phyloP scores from a whole-genome alignment of 345 rosid species.

The Capsella bursapastoris region DNA sequence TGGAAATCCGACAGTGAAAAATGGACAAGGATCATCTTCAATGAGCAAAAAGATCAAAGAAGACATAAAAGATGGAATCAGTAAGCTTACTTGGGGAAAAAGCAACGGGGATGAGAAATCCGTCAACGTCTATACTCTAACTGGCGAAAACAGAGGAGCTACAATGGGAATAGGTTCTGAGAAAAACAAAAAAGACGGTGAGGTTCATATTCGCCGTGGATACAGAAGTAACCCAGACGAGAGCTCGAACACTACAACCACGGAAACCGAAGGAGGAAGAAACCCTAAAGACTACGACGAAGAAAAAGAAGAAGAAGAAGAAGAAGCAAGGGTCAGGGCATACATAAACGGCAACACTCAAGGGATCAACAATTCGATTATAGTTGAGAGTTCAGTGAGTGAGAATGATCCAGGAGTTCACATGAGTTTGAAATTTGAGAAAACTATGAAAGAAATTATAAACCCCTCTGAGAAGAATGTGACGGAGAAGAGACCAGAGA shows the following conservation, averaged over 20 bases:
- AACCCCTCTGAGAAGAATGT: constrained; percentile 29
- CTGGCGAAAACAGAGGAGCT: constrained; percentile 94
- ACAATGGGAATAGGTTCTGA: constrained; percentile 61
- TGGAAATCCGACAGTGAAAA: constrained; percentile 35
- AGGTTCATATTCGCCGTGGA: constrained; percentile 63
- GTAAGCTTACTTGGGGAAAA: constrained; percentile 53
- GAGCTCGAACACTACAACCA: constrained; percentile 56
- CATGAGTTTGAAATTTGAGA: constrained; percentile 42
- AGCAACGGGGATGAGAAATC: constrained; percentile 52
- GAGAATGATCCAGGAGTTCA: constrained; percentile 74
- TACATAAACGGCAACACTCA: constrained; percentile 73
- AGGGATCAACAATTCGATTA: constrained; percentile 68
- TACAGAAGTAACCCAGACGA: constrained; percentile 67
- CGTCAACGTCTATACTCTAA: constrained; percentile 57
- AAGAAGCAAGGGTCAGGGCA: constrained; percentile 44
- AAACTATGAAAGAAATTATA: background rate
- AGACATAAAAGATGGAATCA: constrained; percentile 63
- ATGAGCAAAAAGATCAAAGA: constrained; percentile 51
- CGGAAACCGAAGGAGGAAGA: constrained; percentile 65
- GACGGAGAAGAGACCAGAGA: constrained; percentile 36
- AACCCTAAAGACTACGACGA: constrained; percentile 29
- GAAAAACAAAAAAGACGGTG: constrained; percentile 51
- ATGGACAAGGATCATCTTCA: constrained; percentile 47
- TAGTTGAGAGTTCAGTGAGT: constrained; percentile 58
- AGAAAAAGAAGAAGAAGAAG: constrained; percentile 46